Base-by-base conservation (phyloP, 257 asterid genomes). In the Datura wrightii region DNA sequence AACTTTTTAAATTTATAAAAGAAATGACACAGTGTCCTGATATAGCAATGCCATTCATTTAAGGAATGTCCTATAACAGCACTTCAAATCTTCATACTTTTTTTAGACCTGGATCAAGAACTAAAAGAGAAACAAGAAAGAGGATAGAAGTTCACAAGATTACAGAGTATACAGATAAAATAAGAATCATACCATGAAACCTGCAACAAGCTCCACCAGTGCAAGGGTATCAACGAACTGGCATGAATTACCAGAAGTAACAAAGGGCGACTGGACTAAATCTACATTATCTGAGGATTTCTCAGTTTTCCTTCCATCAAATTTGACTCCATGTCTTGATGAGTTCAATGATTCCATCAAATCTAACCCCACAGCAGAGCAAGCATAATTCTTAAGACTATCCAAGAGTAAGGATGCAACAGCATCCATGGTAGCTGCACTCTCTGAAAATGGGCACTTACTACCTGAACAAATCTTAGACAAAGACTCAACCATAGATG, bases 391-490 rank as follows among this genome's bases (percentile, higher is more conserved):
- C 87, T 85, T 88, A 80, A 97, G 94, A 79, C 90, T 90, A 83
- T 91, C 93, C 82, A 95, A 82, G 66, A 97, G 94, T 88, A 90
- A 63, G 80, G 87, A 62, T 37, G 90, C 92, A 80, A 90, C 89
- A 79, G 80, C 87, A 79, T 93, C 94, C 89, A 93, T 80, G 54
- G 95, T 65, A 90, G 87, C 60, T 42, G 91, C 91, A 86, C 89
- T 93, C 63, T 89, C 89, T 52, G 89, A 88, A 92, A 97, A 97
- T 7, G 92, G 98, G 87, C 99, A 95, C 79, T 82, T 82, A 79
- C 86, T 16, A 83, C 92, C 90, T 31, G 86, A 69, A 86, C 92
- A 91, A 70, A 79, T 48, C 85, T 87, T 85, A 82, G 87, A 86
- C 41, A 71, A 82, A 42, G 55, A 80, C 85, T 58, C 88, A 78